Conservation (phyloP, 306 rosid species). For the Inga laurina region DNA sequence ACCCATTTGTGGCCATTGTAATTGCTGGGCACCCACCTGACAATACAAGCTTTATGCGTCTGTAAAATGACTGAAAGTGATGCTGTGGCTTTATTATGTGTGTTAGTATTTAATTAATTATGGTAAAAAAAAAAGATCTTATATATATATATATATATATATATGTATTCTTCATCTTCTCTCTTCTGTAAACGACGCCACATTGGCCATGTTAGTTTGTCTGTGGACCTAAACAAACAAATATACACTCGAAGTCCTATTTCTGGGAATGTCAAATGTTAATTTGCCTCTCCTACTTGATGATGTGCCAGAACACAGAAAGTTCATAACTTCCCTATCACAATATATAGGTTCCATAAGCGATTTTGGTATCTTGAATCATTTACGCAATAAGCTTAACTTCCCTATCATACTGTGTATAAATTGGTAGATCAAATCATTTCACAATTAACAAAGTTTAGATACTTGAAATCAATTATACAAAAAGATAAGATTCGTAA, state of each 20-base stretch:
- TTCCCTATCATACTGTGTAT: too few relatives aligned
- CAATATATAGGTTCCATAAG: constrained; percentile 14
- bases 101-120: constrained; percentile 6
- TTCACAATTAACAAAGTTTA: too few relatives aligned
- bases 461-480: too few relatives aligned
- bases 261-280: neutral
- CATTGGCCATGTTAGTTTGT: constrained; percentile 31
- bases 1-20: constrained; percentile 40
- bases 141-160: too few relatives aligned
- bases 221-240: neutral
- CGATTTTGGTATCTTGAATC: constrained; percentile 19
- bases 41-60: constrained; percentile 24
- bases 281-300: constrained; percentile 11
- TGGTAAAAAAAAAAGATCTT: neutral
- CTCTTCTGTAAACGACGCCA: constrained; percentile 19
- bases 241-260: neutral
- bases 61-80: constrained; percentile 30
- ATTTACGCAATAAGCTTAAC: neutral
- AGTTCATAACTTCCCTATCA: constrained; percentile 22
- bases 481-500: too few relatives aligned
- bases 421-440: too few relatives aligned
- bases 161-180: neutral
- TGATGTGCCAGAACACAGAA: neutral
- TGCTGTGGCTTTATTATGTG: constrained; percentile 10
- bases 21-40: constrained; percentile 52